These are phyloP conservation scores for Elongisporangium prolatum DNA, from an alignment of 352 stramenopile species.

Conservation along the genomic window DNA sequence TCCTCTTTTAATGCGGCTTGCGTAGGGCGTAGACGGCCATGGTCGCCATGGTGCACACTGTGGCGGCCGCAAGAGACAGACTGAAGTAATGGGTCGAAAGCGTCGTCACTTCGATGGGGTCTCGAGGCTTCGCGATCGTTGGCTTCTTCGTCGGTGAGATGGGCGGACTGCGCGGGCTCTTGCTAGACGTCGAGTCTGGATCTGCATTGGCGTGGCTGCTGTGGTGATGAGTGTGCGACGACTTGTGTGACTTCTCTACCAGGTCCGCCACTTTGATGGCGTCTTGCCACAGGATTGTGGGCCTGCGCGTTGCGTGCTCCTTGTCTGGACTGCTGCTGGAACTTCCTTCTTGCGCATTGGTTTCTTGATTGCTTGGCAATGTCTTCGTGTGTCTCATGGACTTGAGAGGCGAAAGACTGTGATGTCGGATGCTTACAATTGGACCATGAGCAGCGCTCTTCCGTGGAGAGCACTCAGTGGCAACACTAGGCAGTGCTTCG, in stretches of 20 bases:
- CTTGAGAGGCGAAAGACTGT: background rate
- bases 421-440: background rate
- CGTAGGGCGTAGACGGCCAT: constrained; percentile 22
- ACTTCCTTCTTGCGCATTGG: background rate
- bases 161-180: background rate
- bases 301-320: background rate
- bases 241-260: background rate
- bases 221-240: background rate
- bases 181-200: background rate
- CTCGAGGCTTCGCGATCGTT: background rate
- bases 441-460: background rate
- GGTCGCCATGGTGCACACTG: constrained; percentile 24
- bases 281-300: background rate
- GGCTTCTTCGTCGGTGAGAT: background rate
- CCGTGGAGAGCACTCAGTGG: background rate
- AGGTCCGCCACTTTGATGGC: background rate
- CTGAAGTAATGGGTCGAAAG: constrained; percentile 7
- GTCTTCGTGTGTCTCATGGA: background rate
- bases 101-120: background rate
- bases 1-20: background rate
- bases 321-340: background rate
- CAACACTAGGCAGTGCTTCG: background rate
- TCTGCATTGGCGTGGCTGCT: background rate
- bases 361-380: background rate
- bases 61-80: constrained; percentile 21